Conservation (phyloP, 768 basidiomycete species). For the Tremella mesenterica region DNA sequence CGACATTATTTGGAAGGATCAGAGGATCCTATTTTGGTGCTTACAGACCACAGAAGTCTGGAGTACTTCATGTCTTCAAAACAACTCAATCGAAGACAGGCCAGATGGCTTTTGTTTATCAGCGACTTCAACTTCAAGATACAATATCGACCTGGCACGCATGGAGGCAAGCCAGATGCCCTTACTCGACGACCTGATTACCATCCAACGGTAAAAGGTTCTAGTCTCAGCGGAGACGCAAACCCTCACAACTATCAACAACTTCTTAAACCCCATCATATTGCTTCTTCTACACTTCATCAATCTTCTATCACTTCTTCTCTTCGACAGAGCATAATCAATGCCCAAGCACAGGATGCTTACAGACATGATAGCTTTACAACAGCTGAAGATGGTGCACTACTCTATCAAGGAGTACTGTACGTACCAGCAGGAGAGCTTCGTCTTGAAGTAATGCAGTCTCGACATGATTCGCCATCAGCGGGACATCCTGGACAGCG, state of each 20-base stretch:
- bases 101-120: slow-evolving; percentile 44
- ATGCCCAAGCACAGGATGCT: too few relatives aligned
- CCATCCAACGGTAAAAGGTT: neutral
- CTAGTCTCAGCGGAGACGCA: neutral
- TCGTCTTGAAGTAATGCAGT: slow-evolving; percentile 21
- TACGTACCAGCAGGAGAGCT: neutral
- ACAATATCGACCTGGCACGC: slow-evolving; percentile 7
- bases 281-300: neutral
- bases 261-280: neutral
- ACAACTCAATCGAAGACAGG: slow-evolving; percentile 48
- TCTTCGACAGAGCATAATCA: neutral
- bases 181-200: slow-evolving; percentile 11
- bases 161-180: slow-evolving; percentile 8
- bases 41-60: slow-evolving; percentile 5
- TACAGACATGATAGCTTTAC: neutral
- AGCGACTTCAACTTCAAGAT: slow-evolving; percentile 12
- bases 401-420: neutral
- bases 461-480: slow-evolving; percentile 45
- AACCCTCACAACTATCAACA: neutral
- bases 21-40: neutral
- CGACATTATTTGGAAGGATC: slow-evolving; percentile 8
- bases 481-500: slow-evolving; percentile 48
- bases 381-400: too few relatives aligned
- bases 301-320: neutral
- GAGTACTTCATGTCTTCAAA: slow-evolving; percentile 5